Conservation (phyloP, 2,329 filamentous ascomycete species). For the Lizonia empirigonia region DNA sequence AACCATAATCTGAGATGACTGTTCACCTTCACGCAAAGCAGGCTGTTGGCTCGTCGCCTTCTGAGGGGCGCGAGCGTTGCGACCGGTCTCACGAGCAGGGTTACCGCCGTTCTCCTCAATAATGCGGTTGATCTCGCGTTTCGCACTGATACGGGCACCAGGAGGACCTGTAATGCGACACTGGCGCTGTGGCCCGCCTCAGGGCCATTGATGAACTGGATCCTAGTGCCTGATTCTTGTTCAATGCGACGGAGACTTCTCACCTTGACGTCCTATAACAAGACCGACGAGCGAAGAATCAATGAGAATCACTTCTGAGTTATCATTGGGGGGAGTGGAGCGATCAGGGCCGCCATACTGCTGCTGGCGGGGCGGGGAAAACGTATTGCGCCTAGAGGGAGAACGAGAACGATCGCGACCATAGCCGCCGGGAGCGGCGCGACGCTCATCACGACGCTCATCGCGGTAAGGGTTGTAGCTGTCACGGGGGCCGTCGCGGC, state of each 20-base stretch:
- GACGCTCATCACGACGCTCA: slow-evolving; percentile 74
- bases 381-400: slow-evolving; percentile 62
- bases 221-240: slow-evolving; percentile 77
- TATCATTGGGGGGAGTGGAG: slow-evolving; percentile 69
- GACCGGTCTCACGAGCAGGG: slow-evolving; percentile 48
- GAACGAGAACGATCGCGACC: slow-evolving; percentile 77
- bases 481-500: slow-evolving; percentile 74
- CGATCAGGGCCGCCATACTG: slow-evolving; percentile 57
- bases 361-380: slow-evolving; percentile 63
- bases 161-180: slow-evolving; percentile 83
- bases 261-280: slow-evolving; percentile 88
- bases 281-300: slow-evolving; percentile 86
- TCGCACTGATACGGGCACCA: slow-evolving; percentile 75
- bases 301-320: slow-evolving; percentile 81
- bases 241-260: slow-evolving; percentile 88
- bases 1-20: slow-evolving; percentile 91
- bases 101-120: slow-evolving; percentile 81
- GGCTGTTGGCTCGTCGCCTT: slow-evolving; percentile 48
- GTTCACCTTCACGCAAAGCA: slow-evolving; percentile 76
- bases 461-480: slow-evolving; percentile 84
- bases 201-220: slow-evolving; percentile 83
- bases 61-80: slow-evolving; percentile 49
- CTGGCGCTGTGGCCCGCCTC: slow-evolving; percentile 77
- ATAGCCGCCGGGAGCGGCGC: slow-evolving; percentile 58
- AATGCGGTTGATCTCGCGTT: slow-evolving; percentile 81